These are phyloP conservation scores for Vanrija sp. DNA, from an alignment of 1,284 basidiomycete genomes.

Conservation along the genomic window DNA sequence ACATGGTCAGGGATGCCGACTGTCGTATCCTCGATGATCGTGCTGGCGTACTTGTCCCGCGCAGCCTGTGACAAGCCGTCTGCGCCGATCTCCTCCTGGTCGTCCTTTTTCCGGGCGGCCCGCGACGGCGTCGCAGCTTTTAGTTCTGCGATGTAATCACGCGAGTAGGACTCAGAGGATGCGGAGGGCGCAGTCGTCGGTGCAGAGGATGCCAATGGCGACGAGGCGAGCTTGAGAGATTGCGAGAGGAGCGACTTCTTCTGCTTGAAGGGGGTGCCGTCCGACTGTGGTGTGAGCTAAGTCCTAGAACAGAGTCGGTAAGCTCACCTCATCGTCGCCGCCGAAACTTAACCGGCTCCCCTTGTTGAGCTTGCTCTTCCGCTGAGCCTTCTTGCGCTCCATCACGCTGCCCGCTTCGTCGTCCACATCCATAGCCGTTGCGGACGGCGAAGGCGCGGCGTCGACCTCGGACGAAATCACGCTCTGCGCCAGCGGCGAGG, in stretches of 20 bases:
- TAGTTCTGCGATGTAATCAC: constrained; percentile 72
- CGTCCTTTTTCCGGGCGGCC: constrained; percentile 49
- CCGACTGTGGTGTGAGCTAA: constrained; percentile 11
- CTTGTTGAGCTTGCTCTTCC: constrained; percentile 26
- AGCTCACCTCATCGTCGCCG: constrained; percentile 57
- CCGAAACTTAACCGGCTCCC: constrained; percentile 69
- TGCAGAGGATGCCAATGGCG: constrained; percentile 12
- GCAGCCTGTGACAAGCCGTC: constrained; percentile 28
- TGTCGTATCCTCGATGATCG: constrained; percentile 50
- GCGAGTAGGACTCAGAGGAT: constrained; percentile 57
- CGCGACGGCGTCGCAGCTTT: constrained; percentile 73
- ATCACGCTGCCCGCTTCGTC: constrained; percentile 34
- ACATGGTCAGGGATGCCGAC: constrained; percentile 67
- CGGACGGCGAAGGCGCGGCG: not conserved
- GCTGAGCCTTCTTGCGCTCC: constrained; percentile 42
- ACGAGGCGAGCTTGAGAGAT: constrained; percentile 28
- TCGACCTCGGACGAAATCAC: constrained; percentile 21
- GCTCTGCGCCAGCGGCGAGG: constrained; percentile 31
- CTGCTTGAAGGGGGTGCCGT: constrained; percentile 40
- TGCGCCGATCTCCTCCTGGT: constrained; percentile 45
- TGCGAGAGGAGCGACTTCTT: constrained; percentile 48
- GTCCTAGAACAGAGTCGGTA: not conserved
- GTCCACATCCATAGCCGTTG: constrained; percentile 14
- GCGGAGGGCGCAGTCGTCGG: constrained; percentile 47
- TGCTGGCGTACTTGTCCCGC: constrained; percentile 42